Percentiles rank a stretch among this genome's conserved stretches.
phyloP scores from a whole-genome alignment of 2,329 filamentous ascomycete species.

The Pseudopithomyces chartarum region DNA sequence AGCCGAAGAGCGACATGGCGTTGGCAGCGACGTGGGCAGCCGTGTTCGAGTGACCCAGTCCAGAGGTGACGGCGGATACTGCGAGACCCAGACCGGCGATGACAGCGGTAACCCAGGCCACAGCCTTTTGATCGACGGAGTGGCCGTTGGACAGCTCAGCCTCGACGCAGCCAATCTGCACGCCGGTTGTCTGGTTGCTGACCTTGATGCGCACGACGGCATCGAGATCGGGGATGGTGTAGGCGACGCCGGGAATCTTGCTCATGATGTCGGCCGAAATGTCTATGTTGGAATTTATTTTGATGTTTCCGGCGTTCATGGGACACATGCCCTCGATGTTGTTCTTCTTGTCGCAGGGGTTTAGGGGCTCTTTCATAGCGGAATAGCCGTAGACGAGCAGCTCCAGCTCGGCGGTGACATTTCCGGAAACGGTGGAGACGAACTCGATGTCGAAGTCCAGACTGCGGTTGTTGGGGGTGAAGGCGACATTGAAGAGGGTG shows the following conservation, averaged over 20 bases:
- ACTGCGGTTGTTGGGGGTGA: constrained; percentile 75
- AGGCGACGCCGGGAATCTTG: constrained; percentile 80
- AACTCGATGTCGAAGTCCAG: constrained; percentile 77
- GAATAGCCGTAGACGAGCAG: constrained; percentile 83
- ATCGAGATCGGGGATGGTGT: constrained; percentile 88
- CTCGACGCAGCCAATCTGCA: constrained; percentile 82
- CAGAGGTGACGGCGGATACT: constrained; percentile 86
- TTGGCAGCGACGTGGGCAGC: constrained; percentile 94
- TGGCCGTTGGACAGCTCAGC: constrained; percentile 88
- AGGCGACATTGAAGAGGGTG: constrained; percentile 83
- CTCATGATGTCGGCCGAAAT: constrained; percentile 62
- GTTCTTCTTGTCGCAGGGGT: constrained; percentile 72
- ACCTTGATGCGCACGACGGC: constrained; percentile 82
- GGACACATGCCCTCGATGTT: constrained; percentile 78
- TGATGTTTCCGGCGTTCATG: constrained; percentile 84
- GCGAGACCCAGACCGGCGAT: constrained; percentile 84
- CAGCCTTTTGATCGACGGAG: constrained; percentile 85
- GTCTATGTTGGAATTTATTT: constrained; percentile 71
- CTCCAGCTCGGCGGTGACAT: constrained; percentile 76
- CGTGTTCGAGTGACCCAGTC: constrained; percentile 89
- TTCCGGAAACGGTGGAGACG: constrained; percentile 81
- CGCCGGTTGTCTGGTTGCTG: constrained; percentile 67
- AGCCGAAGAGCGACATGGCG: constrained; percentile 89
- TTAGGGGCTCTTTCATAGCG: constrained; percentile 68
- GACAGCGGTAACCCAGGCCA: constrained; percentile 87